phyloP scores from a whole-genome alignment of 768 basidiomycete genomes.

The Kwoniella bestiolae region DNA sequence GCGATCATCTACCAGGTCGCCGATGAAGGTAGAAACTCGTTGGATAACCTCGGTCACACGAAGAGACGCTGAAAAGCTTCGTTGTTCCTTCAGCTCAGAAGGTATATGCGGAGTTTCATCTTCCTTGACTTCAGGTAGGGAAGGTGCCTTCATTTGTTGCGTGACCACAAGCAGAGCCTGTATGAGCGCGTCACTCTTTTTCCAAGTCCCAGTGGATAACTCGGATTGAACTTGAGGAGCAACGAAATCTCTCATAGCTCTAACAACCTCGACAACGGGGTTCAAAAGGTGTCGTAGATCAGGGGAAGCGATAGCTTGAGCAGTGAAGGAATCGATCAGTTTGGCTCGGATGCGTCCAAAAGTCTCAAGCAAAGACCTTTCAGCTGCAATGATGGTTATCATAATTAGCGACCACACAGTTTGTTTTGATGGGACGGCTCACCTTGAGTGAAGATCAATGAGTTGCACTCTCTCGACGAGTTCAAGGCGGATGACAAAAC shows the following conservation, averaged over 20 bases:
- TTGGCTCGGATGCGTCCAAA: constrained; percentile 10
- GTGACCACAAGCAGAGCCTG: constrained; percentile 69
- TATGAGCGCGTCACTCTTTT: constrained; percentile 60
- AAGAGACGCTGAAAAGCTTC: constrained; percentile 13
- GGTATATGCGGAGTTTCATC: constrained; percentile 19
- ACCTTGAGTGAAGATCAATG: constrained; percentile 33
- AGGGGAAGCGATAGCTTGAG: constrained; percentile 36
- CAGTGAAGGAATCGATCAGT: constrained; percentile 5
- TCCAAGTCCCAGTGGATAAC: constrained; percentile 25
- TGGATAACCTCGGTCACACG: constrained; percentile 54
- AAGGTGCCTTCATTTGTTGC: constrained; percentile 62
- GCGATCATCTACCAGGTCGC: constrained; percentile 45
- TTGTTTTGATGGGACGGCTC: background rate
- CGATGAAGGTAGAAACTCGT: constrained; percentile 58
- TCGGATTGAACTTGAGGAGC: background rate
- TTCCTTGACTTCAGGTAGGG: constrained; percentile 3
- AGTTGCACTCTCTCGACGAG: constrained; percentile 10
- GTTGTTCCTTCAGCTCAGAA: constrained; percentile 21
- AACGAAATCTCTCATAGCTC: constrained; percentile 1
- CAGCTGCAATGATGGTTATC: constrained; percentile 24
- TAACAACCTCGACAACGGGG: constrained; percentile 57
- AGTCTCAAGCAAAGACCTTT: constrained; percentile 10
- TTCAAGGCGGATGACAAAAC: constrained; percentile 16
- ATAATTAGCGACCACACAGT: too few species aligned
- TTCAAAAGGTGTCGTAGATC: constrained; percentile 53